Evolutionary conservation across 108 stramenopile genomes (phyloP).

Genomic region (Phaeodactylum tricornutum): DNA sequence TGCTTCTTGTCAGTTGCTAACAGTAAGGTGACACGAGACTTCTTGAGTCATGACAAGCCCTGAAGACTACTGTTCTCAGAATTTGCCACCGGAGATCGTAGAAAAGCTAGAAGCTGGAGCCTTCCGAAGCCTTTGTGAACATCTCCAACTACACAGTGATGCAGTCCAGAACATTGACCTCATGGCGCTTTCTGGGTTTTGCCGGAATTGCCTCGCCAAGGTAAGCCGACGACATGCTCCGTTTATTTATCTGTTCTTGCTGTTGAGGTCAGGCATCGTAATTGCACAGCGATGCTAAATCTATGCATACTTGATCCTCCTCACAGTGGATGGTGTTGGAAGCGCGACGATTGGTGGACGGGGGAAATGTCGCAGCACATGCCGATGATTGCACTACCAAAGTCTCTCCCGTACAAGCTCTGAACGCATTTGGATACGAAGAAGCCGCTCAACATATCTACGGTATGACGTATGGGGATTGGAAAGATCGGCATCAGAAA

Average conservation of each 20-base stretch:
- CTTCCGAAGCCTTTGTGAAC: conserved; percentile 54
- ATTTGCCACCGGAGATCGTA: conserved; percentile 7
- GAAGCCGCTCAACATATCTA: conserved; percentile 80
- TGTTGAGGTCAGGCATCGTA: background rate
- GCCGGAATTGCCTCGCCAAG: conserved; percentile 89
- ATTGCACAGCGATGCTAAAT: background rate
- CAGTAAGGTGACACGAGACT: too few relatives aligned
- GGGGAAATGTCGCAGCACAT: conserved; percentile 1
- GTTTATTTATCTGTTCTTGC: background rate
- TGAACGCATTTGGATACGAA: conserved; percentile 78
- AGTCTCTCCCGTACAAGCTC: conserved; percentile 9
- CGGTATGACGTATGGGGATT: conserved; percentile 68
- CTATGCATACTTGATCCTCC: background rate
- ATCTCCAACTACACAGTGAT: conserved; percentile 67
- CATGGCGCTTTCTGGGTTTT: conserved; percentile 87
- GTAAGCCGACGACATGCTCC: conserved; percentile 16
- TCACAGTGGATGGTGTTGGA: conserved; percentile 71
- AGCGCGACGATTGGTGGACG: conserved; percentile 56
- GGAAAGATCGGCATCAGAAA: conserved; percentile 69
- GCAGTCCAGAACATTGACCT: conserved; percentile 83
- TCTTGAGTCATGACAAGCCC: too few relatives aligned
- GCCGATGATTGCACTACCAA: background rate
- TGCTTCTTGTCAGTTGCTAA: too few relatives aligned
- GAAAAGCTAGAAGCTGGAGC: conserved; percentile 64
- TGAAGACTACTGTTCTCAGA: too few relatives aligned